A percentile compares a stretch with the other conserved stretches of the same genome.
Evolutionary conservation across 495 filamentous ascomycete species (phyloP).

Genomic region (Aspergillus funiculosus): DNA sequence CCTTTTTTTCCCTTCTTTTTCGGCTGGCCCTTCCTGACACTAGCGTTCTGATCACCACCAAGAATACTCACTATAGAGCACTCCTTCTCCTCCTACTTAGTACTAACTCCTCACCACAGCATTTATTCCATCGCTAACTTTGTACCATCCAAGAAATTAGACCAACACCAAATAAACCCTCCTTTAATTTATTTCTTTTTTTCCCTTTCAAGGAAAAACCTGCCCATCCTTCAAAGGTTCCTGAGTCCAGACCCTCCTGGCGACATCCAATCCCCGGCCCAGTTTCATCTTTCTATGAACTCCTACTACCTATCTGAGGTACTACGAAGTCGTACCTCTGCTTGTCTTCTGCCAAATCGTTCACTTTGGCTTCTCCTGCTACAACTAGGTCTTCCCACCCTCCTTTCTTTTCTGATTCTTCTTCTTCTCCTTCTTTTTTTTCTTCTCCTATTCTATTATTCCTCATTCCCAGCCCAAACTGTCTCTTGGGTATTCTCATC

Average conservation of each 20-base stretch:
- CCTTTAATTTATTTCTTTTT: conserved; percentile 7
- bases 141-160: conserved; percentile 2
- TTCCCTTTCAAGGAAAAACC: conserved; percentile 5
- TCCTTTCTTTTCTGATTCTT: conserved; percentile 4
- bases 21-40: conserved; percentile 9
- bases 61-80: too few relatives aligned
- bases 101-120: too few relatives aligned
- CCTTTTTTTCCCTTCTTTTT: conserved; percentile 5
- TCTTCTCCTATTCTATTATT: conserved; percentile 2
- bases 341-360: neutral
- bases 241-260: conserved; percentile 10
- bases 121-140: conserved; percentile 5
- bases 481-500: conserved; percentile 5
- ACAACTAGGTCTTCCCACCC: conserved; percentile 6
- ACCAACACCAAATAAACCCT: neutral
- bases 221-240: conserved; percentile 8
- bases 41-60: conserved; percentile 21
- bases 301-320: too few relatives aligned
- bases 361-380: neutral
- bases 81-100: too few relatives aligned
- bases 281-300: conserved; percentile 14
- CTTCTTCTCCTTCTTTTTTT: conserved; percentile 11
- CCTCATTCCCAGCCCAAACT: conserved; percentile 7
- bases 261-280: conserved; percentile 12
- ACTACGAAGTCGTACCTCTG: conserved; percentile 11